Evolutionary conservation across 2,329 filamentous ascomycete genomes (phyloP), one percentile per base, ranked within the genome.

Genomic region (Gyromitra esculenta): DNA sequence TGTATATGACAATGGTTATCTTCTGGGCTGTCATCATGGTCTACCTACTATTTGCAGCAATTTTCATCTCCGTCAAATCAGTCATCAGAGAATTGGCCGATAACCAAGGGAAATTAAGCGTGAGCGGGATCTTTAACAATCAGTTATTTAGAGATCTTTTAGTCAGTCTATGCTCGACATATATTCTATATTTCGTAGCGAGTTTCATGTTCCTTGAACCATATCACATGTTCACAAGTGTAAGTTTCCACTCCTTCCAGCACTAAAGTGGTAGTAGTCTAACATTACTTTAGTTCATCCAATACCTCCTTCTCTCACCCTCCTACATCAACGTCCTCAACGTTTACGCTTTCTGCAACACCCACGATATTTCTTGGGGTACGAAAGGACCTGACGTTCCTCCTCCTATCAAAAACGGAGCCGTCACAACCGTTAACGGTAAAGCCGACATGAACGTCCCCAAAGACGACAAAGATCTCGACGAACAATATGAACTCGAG

Each of bases 311-410:
- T 54, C 88, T 99, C 74, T 97, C 94, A 0, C 96, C 96, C 0
- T 97, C 94, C 0, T 99, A 97, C 85, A 96, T 96, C 86, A 99
- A 98, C 84, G 94, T 98, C 75, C 90, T 99, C 81, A 99, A 98
- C 86, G 96, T 99, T 73, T 99, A 98, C 84, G 95, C 95, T 77
- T 99, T 99, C 85, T 98, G 94, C 85, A 97, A 97, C 85, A 97
- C 94, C 35, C 94, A 97, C 87, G 94, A 97, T 82, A 96, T 97
- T 79, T 96, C 94, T 2, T 97, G 94, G 94, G 94, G 94, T 82
- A 99, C 96, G 54, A 99, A 98, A 84, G 96, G 96, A 81, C 78
- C 78, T 21, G 96, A 98, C 83, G 95, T 97, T 85, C 97, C 97
- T 84, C 88, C 95, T 5, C 93, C 93, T 1, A 93, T 91, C 0